Evolutionary conservation across 768 basidiomycete genomes (phyloP).

Genomic region (Serendipita indica): DNA sequence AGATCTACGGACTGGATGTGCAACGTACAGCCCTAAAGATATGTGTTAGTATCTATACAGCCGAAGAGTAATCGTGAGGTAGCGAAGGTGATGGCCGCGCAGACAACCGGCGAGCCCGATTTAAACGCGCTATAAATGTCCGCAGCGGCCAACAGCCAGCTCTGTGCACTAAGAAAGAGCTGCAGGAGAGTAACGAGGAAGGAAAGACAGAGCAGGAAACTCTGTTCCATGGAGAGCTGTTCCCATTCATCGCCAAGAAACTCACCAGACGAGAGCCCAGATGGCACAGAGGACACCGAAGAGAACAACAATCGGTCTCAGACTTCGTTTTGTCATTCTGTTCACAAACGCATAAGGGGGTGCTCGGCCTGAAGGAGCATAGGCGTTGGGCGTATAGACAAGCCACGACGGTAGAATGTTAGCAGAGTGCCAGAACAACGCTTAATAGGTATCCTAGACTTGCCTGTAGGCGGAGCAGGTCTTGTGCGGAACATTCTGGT

Average conservation of each 20-base stretch:
- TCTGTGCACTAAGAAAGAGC: background rate
- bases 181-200: background rate
- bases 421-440: background rate
- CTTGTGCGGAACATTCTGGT: background rate
- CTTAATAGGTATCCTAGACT: background rate
- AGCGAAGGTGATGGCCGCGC: conserved; percentile 16
- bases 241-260: conserved; percentile 12
- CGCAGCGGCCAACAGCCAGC: too few species aligned
- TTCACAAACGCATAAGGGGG: conserved; percentile 47
- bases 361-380: conserved; percentile 29
- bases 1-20: background rate
- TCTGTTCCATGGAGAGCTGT: too few species aligned
- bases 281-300: conserved; percentile 25
- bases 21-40: conserved; percentile 3
- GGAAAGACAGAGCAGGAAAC: background rate
- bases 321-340: conserved; percentile 38
- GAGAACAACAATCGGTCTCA: conserved; percentile 44
- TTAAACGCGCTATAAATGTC: conserved; percentile 31
- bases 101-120: background rate
- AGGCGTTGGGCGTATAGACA: background rate
- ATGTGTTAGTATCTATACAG: too few species aligned
- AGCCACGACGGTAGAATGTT: background rate
- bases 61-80: too few species aligned
- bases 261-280: conserved; percentile 54
- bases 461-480: background rate